Conservation (phyloP, 108 stramenopile genomes). For the Cyclotella sp. region DNA sequence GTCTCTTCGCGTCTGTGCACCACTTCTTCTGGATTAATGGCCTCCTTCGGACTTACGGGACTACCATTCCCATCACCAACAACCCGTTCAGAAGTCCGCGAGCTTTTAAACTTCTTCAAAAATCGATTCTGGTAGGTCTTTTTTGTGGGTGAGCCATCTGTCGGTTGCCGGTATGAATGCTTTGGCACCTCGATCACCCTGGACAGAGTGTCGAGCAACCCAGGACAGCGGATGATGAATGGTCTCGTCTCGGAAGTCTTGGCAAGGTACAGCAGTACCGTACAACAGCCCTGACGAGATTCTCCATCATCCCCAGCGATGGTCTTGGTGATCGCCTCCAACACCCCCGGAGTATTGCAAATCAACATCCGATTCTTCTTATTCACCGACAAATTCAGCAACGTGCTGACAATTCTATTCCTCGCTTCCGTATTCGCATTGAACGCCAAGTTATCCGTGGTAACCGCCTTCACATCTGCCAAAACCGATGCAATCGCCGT, state of each 20-base stretch:
- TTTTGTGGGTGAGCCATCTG: constrained; percentile 2
- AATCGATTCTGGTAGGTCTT: background rate
- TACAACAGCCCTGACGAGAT: constrained; percentile 67
- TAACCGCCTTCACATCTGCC: constrained; percentile 33
- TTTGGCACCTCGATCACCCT: constrained; percentile 54
- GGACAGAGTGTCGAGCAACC: constrained; percentile 62
- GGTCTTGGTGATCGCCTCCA: constrained; percentile 54
- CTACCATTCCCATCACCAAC: background rate
- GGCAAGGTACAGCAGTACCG: constrained; percentile 64
- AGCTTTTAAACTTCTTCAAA: background rate
- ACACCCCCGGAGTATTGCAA: constrained; percentile 68
- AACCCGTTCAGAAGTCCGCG: background rate
- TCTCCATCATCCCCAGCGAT: constrained; percentile 64
- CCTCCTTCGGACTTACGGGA: background rate
- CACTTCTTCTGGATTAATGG: background rate
- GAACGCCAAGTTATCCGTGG: constrained; percentile 51
- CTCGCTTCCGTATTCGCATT: constrained; percentile 68
- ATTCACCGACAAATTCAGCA: constrained; percentile 66
- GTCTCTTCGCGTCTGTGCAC: background rate
- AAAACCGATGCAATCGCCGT: constrained; percentile 58
- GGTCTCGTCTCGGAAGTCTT: constrained; percentile 70
- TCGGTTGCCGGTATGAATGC: background rate
- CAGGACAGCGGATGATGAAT: constrained; percentile 66
- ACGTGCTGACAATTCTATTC: constrained; percentile 60
- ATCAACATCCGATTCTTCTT: constrained; percentile 76